Percentiles rank a stretch among this genome's conserved stretches.
Conservation (phyloP, 495 filamentous ascomycete species). For the Sabuloglossum arenarium region DNA sequence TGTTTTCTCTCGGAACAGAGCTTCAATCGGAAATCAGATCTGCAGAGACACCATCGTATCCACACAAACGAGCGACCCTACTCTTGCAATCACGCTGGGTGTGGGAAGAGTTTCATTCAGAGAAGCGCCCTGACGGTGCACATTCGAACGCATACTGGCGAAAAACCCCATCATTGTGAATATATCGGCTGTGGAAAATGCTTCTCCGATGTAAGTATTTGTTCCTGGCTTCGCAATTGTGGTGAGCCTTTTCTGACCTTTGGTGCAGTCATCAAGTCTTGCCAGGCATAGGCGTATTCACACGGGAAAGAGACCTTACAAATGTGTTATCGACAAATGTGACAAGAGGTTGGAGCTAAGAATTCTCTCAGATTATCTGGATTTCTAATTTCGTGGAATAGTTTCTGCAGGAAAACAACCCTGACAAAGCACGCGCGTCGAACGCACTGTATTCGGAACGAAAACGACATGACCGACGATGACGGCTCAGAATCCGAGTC, state of each 20-base stretch:
- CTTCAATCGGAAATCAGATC: slow-evolving; percentile 85
- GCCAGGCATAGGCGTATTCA: slow-evolving; percentile 75
- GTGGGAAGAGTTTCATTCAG: slow-evolving; percentile 81
- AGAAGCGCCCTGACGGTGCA: slow-evolving; percentile 75
- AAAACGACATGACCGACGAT: slow-evolving; percentile 7
- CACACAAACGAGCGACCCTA: slow-evolving; percentile 82
- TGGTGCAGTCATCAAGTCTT: slow-evolving; percentile 59
- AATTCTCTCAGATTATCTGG: neutral
- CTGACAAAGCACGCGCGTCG: slow-evolving; percentile 65
- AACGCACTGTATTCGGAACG: slow-evolving; percentile 41
- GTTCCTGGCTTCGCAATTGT: neutral
- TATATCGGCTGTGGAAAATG: slow-evolving; percentile 61
- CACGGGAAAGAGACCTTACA: slow-evolving; percentile 69
- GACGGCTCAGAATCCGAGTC: slow-evolving; percentile 12
- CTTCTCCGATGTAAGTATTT: slow-evolving; percentile 53
- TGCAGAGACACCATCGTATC: slow-evolving; percentile 73
- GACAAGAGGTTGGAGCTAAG: slow-evolving; percentile 43
- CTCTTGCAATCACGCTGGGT: slow-evolving; percentile 42
- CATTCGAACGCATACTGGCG: slow-evolving; percentile 69
- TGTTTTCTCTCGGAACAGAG: slow-evolving; percentile 28
- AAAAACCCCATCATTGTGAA: slow-evolving; percentile 74
- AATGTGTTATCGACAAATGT: slow-evolving; percentile 58
- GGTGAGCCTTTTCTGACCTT: neutral
- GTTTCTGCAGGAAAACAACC: slow-evolving; percentile 76
- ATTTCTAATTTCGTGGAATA: slow-evolving; percentile 15